phyloP scores from a whole-genome alignment of 2,329 filamentous ascomycete genomes.

The Arthroderma sp. region DNA sequence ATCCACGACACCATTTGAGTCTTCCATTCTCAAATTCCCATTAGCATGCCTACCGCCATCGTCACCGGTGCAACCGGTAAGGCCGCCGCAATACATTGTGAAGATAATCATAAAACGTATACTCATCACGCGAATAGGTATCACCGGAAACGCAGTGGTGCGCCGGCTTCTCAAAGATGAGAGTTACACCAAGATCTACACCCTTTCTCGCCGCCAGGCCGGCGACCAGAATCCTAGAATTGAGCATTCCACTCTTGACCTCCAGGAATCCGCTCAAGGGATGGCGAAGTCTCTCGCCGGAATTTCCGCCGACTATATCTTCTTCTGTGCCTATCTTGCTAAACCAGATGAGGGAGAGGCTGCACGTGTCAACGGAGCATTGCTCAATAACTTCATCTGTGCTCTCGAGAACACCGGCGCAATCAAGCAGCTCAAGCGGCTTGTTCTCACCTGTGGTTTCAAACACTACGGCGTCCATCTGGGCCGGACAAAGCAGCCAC shows the following conservation, averaged over 20 bases:
- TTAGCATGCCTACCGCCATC: too few species aligned
- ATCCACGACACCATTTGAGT: too few species aligned
- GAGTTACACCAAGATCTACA: slow-evolving; percentile 16
- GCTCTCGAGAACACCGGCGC: slow-evolving; percentile 33
- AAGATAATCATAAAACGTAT: too few species aligned
- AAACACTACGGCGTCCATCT: slow-evolving; percentile 45
- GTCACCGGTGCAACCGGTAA: too few species aligned
- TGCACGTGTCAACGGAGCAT: slow-evolving; percentile 25
- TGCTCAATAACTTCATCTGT: slow-evolving; percentile 37
- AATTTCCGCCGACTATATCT: slow-evolving; percentile 29
- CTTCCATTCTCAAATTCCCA: too few species aligned
- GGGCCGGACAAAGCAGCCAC: slow-evolving; percentile 34
- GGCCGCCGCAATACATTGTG: too few species aligned
- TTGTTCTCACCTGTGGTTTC: slow-evolving; percentile 36
- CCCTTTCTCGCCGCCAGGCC: slow-evolving; percentile 29
- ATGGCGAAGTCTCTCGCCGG: slow-evolving; percentile 27
- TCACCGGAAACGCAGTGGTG: background rate
- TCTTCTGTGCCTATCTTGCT: slow-evolving; percentile 32
- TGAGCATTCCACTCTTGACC: slow-evolving; percentile 27
- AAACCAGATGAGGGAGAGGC: slow-evolving; percentile 24
- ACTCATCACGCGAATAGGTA: background rate
- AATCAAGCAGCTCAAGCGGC: slow-evolving; percentile 31
- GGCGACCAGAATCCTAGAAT: slow-evolving; percentile 24
- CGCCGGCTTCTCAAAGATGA: background rate
- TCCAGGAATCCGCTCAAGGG: slow-evolving; percentile 20